Evolutionary conservation across 192 early-diverging fungal species (phyloP).

Genomic region (Spizellomyces punctatus): DNA sequence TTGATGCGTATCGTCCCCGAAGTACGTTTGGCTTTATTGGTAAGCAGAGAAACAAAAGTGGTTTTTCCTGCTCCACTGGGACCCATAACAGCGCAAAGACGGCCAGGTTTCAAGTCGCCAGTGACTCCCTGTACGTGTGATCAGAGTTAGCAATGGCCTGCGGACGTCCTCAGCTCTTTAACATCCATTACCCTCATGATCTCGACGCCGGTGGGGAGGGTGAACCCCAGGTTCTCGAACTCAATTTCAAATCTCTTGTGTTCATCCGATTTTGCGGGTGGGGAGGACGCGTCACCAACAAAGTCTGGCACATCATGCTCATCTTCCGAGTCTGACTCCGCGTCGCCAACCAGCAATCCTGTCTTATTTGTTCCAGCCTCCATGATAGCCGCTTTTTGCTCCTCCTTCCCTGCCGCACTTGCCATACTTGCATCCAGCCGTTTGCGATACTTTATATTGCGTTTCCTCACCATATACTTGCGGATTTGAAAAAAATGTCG

Average conservation of each 20-base stretch:
- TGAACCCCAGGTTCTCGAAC: slow-evolving; percentile 50
- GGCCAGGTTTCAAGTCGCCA: slow-evolving; percentile 52
- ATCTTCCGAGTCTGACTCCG: slow-evolving; percentile 11
- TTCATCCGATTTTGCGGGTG: slow-evolving; percentile 15
- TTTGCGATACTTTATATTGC: slow-evolving; percentile 18
- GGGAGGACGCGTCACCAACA: not conserved
- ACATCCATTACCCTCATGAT: slow-evolving; percentile 41
- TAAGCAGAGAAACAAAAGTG: slow-evolving; percentile 65
- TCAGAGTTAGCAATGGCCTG: not conserved
- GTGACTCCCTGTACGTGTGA: slow-evolving; percentile 47
- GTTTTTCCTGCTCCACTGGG: slow-evolving; percentile 60
- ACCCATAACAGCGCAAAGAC: slow-evolving; percentile 63
- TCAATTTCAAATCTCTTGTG: slow-evolving; percentile 58
- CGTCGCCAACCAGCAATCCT: not conserved
- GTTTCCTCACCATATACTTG: slow-evolving; percentile 6
- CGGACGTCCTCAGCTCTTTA: not conserved
- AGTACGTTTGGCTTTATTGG: slow-evolving; percentile 60
- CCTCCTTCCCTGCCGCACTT: not conserved
- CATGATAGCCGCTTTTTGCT: not conserved
- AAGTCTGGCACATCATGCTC: slow-evolving; percentile 10
- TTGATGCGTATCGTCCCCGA: slow-evolving; percentile 60
- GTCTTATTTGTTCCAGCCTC: not conserved
- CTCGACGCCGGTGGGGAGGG: slow-evolving; percentile 45
- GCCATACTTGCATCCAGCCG: not conserved
- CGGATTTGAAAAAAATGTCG: slow-evolving; percentile 18